Evolutionary conservation across 1,284 basidiomycete species (phyloP).

Genomic region (Puccinia hordei): DNA sequence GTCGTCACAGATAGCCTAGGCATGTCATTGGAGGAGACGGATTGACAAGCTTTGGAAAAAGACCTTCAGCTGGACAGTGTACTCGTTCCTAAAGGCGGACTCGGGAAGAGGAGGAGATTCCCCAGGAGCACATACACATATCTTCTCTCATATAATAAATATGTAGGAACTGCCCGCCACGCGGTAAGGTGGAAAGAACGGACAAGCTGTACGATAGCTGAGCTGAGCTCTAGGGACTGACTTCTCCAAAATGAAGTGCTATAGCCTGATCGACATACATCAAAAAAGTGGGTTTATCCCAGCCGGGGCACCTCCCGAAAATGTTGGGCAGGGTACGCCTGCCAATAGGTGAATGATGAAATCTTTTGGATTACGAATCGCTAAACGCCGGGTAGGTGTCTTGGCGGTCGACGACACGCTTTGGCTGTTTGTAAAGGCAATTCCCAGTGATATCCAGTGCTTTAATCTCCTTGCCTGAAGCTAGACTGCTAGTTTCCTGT

Average conservation of each 20-base stretch:
- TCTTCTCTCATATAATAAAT: slow-evolving; percentile 18
- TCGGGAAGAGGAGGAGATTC: slow-evolving; percentile 37
- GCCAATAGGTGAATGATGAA: neutral
- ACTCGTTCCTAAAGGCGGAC: neutral
- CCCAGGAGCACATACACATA: slow-evolving; percentile 24
- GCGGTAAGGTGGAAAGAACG: slow-evolving; percentile 23
- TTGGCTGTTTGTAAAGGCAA: neutral
- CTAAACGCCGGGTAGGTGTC: slow-evolving; percentile 8
- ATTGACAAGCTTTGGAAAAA: slow-evolving; percentile 26
- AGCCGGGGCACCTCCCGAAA: slow-evolving; percentile 13
- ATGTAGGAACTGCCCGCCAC: slow-evolving; percentile 34
- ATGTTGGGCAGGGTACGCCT: neutral
- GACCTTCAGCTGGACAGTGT: neutral
- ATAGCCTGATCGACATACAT: slow-evolving; percentile 26
- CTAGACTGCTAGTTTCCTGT: slow-evolving; percentile 10
- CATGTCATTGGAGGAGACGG: slow-evolving; percentile 30
- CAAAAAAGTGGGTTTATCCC: slow-evolving; percentile 10
- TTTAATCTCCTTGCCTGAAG: slow-evolving; percentile 6
- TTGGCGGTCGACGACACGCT: slow-evolving; percentile 4
- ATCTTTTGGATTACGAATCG: neutral
- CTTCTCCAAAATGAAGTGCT: slow-evolving; percentile 16
- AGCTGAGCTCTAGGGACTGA: slow-evolving; percentile 16
- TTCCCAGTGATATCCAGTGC: slow-evolving; percentile 14
- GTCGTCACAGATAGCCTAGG: slow-evolving; percentile 17
- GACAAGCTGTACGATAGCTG: slow-evolving; percentile 28